Conservation (phyloP, 495 filamentous ascomycete species). For the Amphirosellinia nigrospora region DNA sequence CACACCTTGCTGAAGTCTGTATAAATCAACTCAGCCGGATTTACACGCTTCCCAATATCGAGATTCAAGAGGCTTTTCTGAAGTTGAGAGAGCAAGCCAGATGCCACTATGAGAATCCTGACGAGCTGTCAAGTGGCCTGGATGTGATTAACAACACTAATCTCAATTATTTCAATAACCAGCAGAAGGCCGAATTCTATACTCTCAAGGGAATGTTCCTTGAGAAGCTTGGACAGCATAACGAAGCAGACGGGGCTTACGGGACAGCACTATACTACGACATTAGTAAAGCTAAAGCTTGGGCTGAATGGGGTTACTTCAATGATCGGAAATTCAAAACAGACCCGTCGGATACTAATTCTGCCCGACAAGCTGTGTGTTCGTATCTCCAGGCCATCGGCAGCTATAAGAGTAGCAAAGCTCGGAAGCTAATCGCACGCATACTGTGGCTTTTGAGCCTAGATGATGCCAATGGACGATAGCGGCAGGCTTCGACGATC, state of each 20-base stretch:
- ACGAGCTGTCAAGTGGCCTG: constrained; percentile 86
- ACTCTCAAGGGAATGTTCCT: constrained; percentile 99
- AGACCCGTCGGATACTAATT: constrained; percentile 75
- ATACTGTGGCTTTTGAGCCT: constrained; percentile 96
- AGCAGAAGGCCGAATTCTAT: constrained; percentile 99
- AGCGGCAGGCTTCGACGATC: constrained; percentile 82
- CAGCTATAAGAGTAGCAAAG: constrained; percentile 94
- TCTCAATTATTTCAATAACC: constrained; percentile 92
- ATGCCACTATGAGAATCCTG: constrained; percentile 95
- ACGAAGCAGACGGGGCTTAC: constrained; percentile 91
- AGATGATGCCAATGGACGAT: constrained; percentile 86
- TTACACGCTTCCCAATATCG: constrained; percentile 98
- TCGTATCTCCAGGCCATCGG: constrained; percentile 96
- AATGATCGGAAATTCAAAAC: constrained; percentile 95
- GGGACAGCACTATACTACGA: constrained; percentile 95
- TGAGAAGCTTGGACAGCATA: constrained; percentile 85
- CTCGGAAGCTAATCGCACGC: constrained; percentile 91
- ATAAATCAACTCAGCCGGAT: constrained; percentile 96
- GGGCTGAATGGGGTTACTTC: constrained; percentile 99
- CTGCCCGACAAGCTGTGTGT: constrained; percentile 88
- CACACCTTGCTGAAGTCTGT: constrained; percentile 95
- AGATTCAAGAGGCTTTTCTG: constrained; percentile 98
- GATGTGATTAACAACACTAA: constrained; percentile 99
- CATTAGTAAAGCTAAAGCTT: constrained; percentile 92
- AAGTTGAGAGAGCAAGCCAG: constrained; percentile 97